These are phyloP conservation scores for Calonectria leucothoes DNA, from an alignment of 2,329 filamentous ascomycete species.

Conservation along the genomic window DNA sequence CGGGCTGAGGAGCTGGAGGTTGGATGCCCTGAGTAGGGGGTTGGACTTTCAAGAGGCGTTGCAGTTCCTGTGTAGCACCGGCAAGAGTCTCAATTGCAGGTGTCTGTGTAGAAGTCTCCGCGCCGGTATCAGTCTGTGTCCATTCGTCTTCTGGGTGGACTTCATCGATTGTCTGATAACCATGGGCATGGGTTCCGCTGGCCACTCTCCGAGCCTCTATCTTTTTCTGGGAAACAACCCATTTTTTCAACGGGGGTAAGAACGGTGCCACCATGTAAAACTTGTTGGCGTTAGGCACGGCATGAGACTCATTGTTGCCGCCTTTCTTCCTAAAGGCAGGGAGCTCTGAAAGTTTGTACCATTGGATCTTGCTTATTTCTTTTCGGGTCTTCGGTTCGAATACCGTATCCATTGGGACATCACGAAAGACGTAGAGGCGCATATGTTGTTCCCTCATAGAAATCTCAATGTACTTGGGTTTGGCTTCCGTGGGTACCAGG, in stretches of 20 bases:
- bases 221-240: slow-evolving; percentile 88
- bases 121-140: slow-evolving; percentile 51
- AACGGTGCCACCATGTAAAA: slow-evolving; percentile 99
- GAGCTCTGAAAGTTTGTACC: slow-evolving; percentile 91
- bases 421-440: slow-evolving; percentile 89
- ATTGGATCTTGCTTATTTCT: slow-evolving; percentile 96
- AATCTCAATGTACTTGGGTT: slow-evolving; percentile 86
- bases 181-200: slow-evolving; percentile 54
- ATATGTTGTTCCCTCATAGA: slow-evolving; percentile 94
- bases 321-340: slow-evolving; percentile 80
- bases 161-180: slow-evolving; percentile 63
- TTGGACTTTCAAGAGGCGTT: slow-evolving; percentile 67
- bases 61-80: slow-evolving; percentile 64
- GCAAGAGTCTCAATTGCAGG: slow-evolving; percentile 60
- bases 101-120: slow-evolving; percentile 44
- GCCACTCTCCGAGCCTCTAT: slow-evolving; percentile 66
- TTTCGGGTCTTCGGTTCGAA: slow-evolving; percentile 95
- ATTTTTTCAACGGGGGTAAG: slow-evolving; percentile 84
- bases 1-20: slow-evolving; percentile 44
- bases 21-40: slow-evolving; percentile 63
- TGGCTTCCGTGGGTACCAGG: slow-evolving; percentile 77
- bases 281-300: slow-evolving; percentile 78
- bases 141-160: slow-evolving; percentile 73
- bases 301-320: slow-evolving; percentile 64
- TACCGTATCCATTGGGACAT: slow-evolving; percentile 85